Percentiles rank a stretch among this genome's conserved stretches.
Evolutionary conservation across 2,329 filamentous ascomycete genomes (phyloP).

Genomic region (Neophaeococcomyces aloes): DNA sequence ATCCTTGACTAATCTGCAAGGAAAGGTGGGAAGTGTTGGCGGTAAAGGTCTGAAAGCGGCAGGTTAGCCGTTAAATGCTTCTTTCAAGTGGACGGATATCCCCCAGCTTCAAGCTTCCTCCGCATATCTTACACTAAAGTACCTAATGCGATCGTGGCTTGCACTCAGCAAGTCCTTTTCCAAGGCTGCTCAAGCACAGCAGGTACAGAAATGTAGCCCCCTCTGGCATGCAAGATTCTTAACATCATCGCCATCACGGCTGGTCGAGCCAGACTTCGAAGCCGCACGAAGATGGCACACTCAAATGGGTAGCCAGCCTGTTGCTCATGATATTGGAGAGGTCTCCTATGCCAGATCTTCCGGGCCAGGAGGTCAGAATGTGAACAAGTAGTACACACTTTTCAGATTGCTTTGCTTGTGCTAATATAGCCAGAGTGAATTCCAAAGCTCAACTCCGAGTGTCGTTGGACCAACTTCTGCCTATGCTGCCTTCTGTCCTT

Average conservation of each 20-base stretch:
- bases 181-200: not conserved
- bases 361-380: slow-evolving; percentile 57
- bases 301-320: slow-evolving; percentile 44
- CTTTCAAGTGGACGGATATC: not conserved
- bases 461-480: slow-evolving; percentile 41
- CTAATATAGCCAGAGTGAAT: slow-evolving; percentile 43
- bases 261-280: slow-evolving; percentile 24
- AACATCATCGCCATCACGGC: not conserved
- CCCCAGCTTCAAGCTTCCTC: not conserved
- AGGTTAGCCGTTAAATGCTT: not conserved
- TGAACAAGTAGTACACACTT: slow-evolving; percentile 49
- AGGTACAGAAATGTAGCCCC: too few species aligned
- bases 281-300: slow-evolving; percentile 48
- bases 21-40: not conserved
- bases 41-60: not conserved
- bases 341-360: slow-evolving; percentile 54
- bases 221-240: not conserved
- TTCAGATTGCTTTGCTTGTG: not conserved
- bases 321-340: slow-evolving; percentile 43
- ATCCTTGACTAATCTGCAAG: not conserved
- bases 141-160: slow-evolving; percentile 1
- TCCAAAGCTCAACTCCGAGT: slow-evolving; percentile 56
- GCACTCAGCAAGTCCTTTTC: not conserved
- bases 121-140: not conserved
- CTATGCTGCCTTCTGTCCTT: slow-evolving; percentile 44